These are phyloP conservation scores for Allantophomopsis lycopodina DNA, from an alignment of 2,329 filamentous ascomycete species.

Conservation along the genomic window DNA sequence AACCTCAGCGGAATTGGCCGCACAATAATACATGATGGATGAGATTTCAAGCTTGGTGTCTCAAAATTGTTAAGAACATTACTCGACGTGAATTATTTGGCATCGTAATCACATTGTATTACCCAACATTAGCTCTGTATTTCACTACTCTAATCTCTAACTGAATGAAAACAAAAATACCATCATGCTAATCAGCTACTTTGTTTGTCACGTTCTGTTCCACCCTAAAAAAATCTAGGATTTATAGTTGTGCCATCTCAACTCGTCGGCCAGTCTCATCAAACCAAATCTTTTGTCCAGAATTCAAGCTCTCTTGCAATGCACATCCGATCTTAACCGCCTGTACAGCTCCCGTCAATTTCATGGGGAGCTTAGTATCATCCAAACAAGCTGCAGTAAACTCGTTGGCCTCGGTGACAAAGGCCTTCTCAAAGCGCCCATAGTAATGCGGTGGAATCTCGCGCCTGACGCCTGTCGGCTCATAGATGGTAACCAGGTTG, in stretches of 20 bases:
- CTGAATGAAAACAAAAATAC: too few relatives aligned
- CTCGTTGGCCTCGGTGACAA: slow-evolving; percentile 49
- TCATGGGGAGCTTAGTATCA: slow-evolving; percentile 37
- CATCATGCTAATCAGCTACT: too few relatives aligned
- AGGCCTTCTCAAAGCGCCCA: slow-evolving; percentile 46
- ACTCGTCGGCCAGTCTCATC: slow-evolving; percentile 31
- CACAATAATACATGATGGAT: too few relatives aligned
- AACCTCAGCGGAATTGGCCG: too few relatives aligned
- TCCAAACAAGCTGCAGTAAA: slow-evolving; percentile 47
- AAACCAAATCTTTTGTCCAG: slow-evolving; percentile 42
- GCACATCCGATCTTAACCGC: slow-evolving; percentile 46
- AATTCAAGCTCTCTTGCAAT: slow-evolving; percentile 40
- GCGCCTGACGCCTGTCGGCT: slow-evolving; percentile 35
- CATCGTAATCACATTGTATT: too few relatives aligned
- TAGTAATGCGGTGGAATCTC: slow-evolving; percentile 51
- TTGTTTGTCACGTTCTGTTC: too few relatives aligned
- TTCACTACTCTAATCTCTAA: too few relatives aligned
- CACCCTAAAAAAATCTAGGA: too few relatives aligned
- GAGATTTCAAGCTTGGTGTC: too few relatives aligned
- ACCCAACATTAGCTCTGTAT: too few relatives aligned
- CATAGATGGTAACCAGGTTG: slow-evolving; percentile 40
- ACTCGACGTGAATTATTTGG: too few relatives aligned
- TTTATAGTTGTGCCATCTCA: slow-evolving; percentile 7
- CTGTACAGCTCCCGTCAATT: slow-evolving; percentile 40
- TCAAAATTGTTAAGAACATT: too few relatives aligned